A percentile compares a stretch with the other conserved stretches of the same genome.
Evolutionary conservation across 331 rosid species (phyloP).

Genomic region (Quercus lobata): DNA sequence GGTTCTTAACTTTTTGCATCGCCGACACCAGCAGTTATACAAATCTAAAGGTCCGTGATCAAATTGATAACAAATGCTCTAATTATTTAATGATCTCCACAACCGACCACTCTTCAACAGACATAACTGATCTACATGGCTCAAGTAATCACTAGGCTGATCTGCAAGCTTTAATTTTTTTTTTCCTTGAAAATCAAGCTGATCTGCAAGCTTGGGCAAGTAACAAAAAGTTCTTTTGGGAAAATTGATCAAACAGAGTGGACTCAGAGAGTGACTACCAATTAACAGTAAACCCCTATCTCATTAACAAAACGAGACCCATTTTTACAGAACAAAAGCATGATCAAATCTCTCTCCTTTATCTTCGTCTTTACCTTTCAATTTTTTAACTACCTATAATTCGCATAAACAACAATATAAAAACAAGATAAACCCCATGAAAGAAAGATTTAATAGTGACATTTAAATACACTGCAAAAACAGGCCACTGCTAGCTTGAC

Average conservation of each 20-base stretch:
- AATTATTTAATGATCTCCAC: too few relatives aligned
- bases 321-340: background rate
- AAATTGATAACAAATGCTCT: background rate
- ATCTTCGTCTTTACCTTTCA: too few relatives aligned
- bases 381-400: too few relatives aligned
- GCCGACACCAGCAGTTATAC: background rate
- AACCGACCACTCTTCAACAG: too few relatives aligned
- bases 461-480: background rate
- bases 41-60: background rate
- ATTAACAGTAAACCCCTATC: background rate
- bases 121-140: too few relatives aligned
- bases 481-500: background rate
- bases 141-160: too few relatives aligned
- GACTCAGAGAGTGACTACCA: background rate
- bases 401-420: background rate
- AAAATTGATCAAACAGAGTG: background rate
- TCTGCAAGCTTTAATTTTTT: background rate
- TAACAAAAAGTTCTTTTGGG: background rate
- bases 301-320: background rate
- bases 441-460: background rate
- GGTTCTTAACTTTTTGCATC: too few relatives aligned
- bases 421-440: background rate
- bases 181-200: too few relatives aligned
- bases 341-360: background rate
- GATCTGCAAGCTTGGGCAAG: background rate